Conservation (phyloP, 805 yeast genomes). For the Saccharomycopsis microspora region DNA sequence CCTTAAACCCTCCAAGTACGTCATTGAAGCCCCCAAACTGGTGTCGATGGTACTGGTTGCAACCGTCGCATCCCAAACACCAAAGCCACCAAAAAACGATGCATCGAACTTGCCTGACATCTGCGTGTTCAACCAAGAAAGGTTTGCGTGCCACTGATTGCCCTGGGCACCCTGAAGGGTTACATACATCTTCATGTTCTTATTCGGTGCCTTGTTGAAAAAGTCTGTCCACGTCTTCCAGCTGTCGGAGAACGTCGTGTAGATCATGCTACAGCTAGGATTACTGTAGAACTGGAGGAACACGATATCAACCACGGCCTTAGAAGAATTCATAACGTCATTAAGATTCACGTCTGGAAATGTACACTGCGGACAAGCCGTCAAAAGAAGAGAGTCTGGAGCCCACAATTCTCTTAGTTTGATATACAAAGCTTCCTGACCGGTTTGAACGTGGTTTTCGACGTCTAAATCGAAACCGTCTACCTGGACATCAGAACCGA, state of each 20-base stretch:
- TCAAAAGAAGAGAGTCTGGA: slow-evolving; percentile 38
- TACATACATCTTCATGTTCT: slow-evolving; percentile 9
- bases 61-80: slow-evolving; percentile 15
- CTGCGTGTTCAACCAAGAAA: slow-evolving; percentile 3
- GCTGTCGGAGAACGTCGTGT: slow-evolving; percentile 23
- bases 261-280: slow-evolving; percentile 29
- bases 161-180: slow-evolving; percentile 7
- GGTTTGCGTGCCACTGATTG: slow-evolving; percentile 8
- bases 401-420: slow-evolving; percentile 23
- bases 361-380: slow-evolving; percentile 63
- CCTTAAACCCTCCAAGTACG: slow-evolving; percentile 12
- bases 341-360: slow-evolving; percentile 42
- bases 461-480: slow-evolving; percentile 17
- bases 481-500: slow-evolving; percentile 18
- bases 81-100: slow-evolving; percentile 11
- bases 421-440: slow-evolving; percentile 37
- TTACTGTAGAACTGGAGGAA: slow-evolving; percentile 63
- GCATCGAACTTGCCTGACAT: slow-evolving; percentile 2
- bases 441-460: slow-evolving; percentile 29
- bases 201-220: slow-evolving; percentile 37
- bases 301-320: slow-evolving; percentile 41
- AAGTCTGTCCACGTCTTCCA: slow-evolving; percentile 42
- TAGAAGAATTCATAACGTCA: slow-evolving; percentile 29
- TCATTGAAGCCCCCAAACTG: background rate
- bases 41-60: slow-evolving; percentile 6